phyloP scores from a whole-genome alignment of 2,329 filamentous ascomycete species.

The Fusarium praegraminearum region DNA sequence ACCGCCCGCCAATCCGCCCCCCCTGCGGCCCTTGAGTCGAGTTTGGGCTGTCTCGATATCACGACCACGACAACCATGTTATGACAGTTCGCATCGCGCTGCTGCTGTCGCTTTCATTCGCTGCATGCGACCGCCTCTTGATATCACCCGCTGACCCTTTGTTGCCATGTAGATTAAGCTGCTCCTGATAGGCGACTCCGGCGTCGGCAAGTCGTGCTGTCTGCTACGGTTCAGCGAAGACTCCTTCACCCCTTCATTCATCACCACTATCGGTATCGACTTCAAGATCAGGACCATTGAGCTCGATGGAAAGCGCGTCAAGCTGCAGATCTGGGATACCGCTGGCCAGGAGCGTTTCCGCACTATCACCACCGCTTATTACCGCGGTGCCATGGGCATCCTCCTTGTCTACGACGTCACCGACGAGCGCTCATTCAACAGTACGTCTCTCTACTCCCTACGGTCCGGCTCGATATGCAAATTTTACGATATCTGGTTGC shows the following conservation, averaged over 20 bases:
- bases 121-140: not conserved
- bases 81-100: constrained; percentile 12
- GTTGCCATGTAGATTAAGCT: constrained; percentile 82
- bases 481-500: constrained; percentile 2
- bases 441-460: constrained; percentile 63
- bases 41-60: constrained; percentile 14
- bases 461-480: not conserved
- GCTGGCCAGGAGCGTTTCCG: constrained; percentile 98
- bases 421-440: constrained; percentile 94
- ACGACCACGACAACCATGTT: constrained; percentile 20
- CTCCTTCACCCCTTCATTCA: constrained; percentile 97
- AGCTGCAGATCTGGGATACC: constrained; percentile 99
- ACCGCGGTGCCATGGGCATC: constrained; percentile 98
- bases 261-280: constrained; percentile 99
- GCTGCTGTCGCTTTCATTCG: constrained; percentile 1
- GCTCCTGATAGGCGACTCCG: constrained; percentile 94
- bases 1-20: too few species aligned
- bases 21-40: constrained; percentile 27
- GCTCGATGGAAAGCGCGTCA: constrained; percentile 97
- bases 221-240: constrained; percentile 96
- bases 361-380: constrained; percentile 99
- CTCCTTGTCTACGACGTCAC: constrained; percentile 98
- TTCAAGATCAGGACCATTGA: constrained; percentile 99
- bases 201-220: constrained; percentile 97
- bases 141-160: constrained; percentile 26